Evolutionary conservation across 192 early-diverging fungal species (phyloP), one percentile per base, ranked within the genome.

Genomic region (Backusella tuberculispora): DNA sequence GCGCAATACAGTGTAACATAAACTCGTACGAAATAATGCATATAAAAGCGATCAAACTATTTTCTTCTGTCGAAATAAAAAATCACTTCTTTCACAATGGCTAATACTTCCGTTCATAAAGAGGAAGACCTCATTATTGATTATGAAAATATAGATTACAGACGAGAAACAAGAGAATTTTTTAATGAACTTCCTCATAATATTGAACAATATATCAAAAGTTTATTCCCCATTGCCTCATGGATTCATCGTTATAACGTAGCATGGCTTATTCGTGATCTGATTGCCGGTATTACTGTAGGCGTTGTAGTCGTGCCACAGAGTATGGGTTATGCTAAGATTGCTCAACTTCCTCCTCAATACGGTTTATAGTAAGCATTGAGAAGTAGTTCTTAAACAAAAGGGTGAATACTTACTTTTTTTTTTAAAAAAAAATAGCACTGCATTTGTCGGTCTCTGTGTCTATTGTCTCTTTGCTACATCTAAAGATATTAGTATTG

Each of bases 291-390:
- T 53, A 40, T 92, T n/a, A 94, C 94, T 1, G 88, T 94, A 24
- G 91, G 90, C 13, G 78, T 92, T 6, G 86, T 95, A 15, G 89
- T 92, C 53, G 86, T 95, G 42, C 94, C 92, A 9, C 92, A 95
- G 74, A 81, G 83, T 69, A 86, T 91, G 88, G 89, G 90, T 2
- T 92, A 94, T 75, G 90, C 94, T 5, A 92, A 91, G 63, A 74
- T 95, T 38, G 93, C 92, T 9, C 72, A 74, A 37, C 74, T 95
- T 26, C 88, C 90, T 17, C 81, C 87, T n/a, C 79, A 95, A 82
- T 91, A 92, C 64, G 93, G 93, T 56, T 81, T 95, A n/a, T 95
- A 94, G 84, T 91, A 77, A 77, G 76, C 60, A 29, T 34, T 50
- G 15, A 37, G 15, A 65, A 15, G 15, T 38, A 15, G 63, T 12